These are phyloP conservation scores for Trypethelium eluteriae DNA, from an alignment of 495 filamentous ascomycete species.

Conservation along the genomic window DNA sequence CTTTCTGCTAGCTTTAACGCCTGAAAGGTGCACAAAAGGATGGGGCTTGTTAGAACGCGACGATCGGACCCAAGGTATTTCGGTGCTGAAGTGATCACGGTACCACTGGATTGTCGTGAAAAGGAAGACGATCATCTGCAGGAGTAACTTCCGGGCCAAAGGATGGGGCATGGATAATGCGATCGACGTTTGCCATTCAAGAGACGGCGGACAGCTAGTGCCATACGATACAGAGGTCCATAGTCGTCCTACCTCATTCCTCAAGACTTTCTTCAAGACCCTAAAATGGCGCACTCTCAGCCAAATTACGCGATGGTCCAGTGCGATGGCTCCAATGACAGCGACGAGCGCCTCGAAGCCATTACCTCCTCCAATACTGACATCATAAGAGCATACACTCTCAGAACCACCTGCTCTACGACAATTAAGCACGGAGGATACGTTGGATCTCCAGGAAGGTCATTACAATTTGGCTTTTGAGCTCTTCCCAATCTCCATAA, in stretches of 20 bases:
- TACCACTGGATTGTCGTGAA: not conserved
- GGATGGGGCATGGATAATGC: slow-evolving; percentile 1
- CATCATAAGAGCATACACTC: too few relatives aligned
- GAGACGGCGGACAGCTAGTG: not conserved
- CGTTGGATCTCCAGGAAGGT: not conserved
- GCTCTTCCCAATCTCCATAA: slow-evolving; percentile 5
- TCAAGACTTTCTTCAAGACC: too few relatives aligned
- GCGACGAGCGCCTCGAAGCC: too few relatives aligned
- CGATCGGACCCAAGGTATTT: not conserved
- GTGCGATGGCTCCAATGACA: too few relatives aligned
- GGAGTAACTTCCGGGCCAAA: not conserved
- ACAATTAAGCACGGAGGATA: too few relatives aligned
- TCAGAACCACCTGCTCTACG: too few relatives aligned
- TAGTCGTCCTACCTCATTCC: too few relatives aligned
- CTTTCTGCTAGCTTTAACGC: too few relatives aligned
- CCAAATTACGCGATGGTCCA: too few relatives aligned
- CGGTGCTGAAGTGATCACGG: not conserved
- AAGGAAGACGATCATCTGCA: not conserved
- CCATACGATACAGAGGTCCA: not conserved
- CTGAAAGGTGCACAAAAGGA: not conserved
- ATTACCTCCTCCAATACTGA: too few relatives aligned
- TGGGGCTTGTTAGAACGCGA: not conserved
- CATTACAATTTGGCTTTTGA: slow-evolving; percentile 1
- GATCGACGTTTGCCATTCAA: not conserved
- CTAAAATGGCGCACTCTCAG: too few relatives aligned